Evolutionary conservation across 495 filamentous ascomycete species (phyloP).

Genomic region (Aspergillus sparsus): DNA sequence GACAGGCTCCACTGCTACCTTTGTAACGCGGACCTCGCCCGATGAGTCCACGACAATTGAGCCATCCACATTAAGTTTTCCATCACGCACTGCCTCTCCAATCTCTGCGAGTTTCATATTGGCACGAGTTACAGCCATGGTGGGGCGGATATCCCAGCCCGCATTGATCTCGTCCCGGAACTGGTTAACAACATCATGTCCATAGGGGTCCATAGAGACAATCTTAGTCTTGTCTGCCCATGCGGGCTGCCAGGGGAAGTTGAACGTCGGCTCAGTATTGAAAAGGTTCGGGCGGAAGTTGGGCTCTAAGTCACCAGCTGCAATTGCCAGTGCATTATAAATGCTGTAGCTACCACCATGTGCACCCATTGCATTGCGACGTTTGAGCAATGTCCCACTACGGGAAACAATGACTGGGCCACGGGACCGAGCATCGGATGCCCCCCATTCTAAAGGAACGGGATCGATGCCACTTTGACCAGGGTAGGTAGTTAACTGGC

Average conservation of each 20-base stretch:
- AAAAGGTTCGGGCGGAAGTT: conserved; percentile 92
- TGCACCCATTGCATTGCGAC: conserved; percentile 85
- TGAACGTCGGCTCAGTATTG: conserved; percentile 87
- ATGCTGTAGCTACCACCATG: conserved; percentile 98
- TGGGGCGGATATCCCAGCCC: conserved; percentile 91
- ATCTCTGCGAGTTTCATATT: conserved; percentile 98
- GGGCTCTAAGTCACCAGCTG: conserved; percentile 79
- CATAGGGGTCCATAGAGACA: conserved; percentile 94
- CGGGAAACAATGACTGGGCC: conserved; percentile 93
- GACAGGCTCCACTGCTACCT: conserved; percentile 92
- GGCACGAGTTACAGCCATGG: conserved; percentile 91
- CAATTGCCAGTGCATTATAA: conserved; percentile 92
- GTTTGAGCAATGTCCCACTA: conserved; percentile 69
- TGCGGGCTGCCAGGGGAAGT: conserved; percentile 83
- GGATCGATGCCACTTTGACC: conserved; percentile 93
- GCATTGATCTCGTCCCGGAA: conserved; percentile 48
- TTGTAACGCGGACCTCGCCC: conserved; percentile 92
- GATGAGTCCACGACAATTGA: conserved; percentile 80
- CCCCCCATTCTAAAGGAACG: conserved; percentile 84
- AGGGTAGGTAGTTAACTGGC: conserved; percentile 79
- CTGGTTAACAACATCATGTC: conserved; percentile 65
- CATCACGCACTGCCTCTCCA: conserved; percentile 77
- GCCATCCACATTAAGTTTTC: conserved; percentile 82
- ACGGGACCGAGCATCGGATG: conserved; percentile 67
- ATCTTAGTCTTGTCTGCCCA: conserved; percentile 95